Conservation (phyloP, 108 stramenopile genomes). For the Nitzschia inconspicua region DNA sequence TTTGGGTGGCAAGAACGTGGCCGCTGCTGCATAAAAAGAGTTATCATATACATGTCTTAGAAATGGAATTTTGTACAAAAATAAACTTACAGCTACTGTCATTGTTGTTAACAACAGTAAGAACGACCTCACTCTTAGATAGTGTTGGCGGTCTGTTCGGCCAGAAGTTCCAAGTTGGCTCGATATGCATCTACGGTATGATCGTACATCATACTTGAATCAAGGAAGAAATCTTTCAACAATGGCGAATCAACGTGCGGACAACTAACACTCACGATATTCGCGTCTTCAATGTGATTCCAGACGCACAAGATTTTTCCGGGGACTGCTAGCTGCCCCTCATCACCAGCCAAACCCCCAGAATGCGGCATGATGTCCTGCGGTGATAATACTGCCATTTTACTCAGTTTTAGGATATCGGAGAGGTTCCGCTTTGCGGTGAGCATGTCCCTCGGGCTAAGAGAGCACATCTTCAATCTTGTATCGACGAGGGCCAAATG, state of each 20-base stretch:
- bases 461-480: conserved; percentile 1
- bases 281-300: conserved; percentile 21
- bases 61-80: too few relatives aligned
- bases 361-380: conserved; percentile 3
- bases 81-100: too few relatives aligned
- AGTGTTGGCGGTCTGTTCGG: conserved; percentile 28
- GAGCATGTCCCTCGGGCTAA: neutral
- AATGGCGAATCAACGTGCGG: conserved; percentile 40
- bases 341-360: too few relatives aligned
- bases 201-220: conserved; percentile 18
- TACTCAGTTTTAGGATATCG: neutral
- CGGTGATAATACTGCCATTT: neutral
- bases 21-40: too few relatives aligned
- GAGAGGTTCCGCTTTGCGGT: neutral
- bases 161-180: conserved; percentile 4
- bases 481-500: conserved; percentile 15
- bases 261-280: conserved; percentile 21
- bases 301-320: conserved; percentile 35
- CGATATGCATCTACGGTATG: conserved; percentile 17
- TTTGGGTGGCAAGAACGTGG: too few relatives aligned
- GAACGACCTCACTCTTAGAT: too few relatives aligned
- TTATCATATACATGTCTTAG: too few relatives aligned
- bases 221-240: conserved; percentile 22
- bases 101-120: too few relatives aligned
- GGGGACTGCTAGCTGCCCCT: conserved; percentile 35